Percentiles rank a stretch among this genome's conserved stretches.
Evolutionary conservation across 2,329 filamentous ascomycete genomes (phyloP).

Genomic region (Pseudonectria buxi): DNA sequence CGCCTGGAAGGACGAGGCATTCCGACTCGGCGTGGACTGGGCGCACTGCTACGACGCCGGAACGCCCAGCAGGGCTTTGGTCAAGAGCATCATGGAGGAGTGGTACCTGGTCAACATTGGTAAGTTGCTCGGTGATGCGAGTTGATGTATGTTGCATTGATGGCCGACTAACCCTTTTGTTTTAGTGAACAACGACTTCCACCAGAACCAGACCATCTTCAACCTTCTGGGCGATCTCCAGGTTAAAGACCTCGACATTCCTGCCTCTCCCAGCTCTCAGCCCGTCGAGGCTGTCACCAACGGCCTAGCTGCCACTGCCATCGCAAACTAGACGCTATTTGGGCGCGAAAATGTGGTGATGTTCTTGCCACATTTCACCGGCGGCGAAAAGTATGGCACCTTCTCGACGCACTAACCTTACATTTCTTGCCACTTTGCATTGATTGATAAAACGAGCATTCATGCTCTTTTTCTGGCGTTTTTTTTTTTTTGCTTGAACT

Average conservation of each 20-base stretch:
- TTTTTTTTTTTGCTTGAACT: slow-evolving; percentile 7
- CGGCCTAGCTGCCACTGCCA: slow-evolving; percentile 4
- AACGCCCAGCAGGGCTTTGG: slow-evolving; percentile 70
- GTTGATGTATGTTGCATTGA: not conserved
- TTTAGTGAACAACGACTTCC: slow-evolving; percentile 97
- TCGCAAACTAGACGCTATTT: slow-evolving; percentile 3
- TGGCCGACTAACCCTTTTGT: not conserved
- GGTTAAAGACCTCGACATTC: slow-evolving; percentile 55
- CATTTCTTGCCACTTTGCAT: too few relatives aligned
- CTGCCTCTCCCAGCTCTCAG: slow-evolving; percentile 20
- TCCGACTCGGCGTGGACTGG: slow-evolving; percentile 88
- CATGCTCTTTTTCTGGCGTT: slow-evolving; percentile 12
- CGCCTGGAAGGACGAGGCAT: slow-evolving; percentile 98
- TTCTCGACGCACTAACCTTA: too few relatives aligned
- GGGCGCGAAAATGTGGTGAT: too few relatives aligned
- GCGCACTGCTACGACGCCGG: slow-evolving; percentile 76
- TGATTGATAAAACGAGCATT: slow-evolving; percentile 5
- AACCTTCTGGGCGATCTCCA: slow-evolving; percentile 73
- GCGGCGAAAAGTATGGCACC: too few relatives aligned
- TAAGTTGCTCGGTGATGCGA: slow-evolving; percentile 36
- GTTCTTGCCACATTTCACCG: too few relatives aligned
- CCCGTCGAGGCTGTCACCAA: slow-evolving; percentile 9
- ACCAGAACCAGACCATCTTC: slow-evolving; percentile 74
- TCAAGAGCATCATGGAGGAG: slow-evolving; percentile 76
- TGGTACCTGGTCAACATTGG: slow-evolving; percentile 96